Base-by-base conservation (phyloP, 2,329 filamentous ascomycete genomes). In the Penicillium sp. region DNA sequence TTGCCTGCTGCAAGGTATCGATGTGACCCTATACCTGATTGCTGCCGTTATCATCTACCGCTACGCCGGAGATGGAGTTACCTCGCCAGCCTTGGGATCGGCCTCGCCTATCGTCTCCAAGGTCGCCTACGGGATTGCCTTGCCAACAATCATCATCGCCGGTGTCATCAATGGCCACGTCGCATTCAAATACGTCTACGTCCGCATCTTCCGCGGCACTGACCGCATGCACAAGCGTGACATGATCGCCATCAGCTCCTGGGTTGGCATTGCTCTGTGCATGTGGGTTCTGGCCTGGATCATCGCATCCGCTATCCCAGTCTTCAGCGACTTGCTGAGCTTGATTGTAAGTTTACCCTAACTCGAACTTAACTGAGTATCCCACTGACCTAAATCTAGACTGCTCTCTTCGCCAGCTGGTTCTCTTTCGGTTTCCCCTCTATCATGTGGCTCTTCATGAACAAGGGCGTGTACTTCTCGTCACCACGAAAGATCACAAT, bases 131-230 rank as follows among this genome's bases (percentile, higher is more conserved):
- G 86, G 85, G 23, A 77, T 90, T 56, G 87, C 87, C 0, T 78
- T 87, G 2, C 87, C 87, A 14, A 89, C 88, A 2, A 89, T 90
- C 55, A 76, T 90, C 46, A 83, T 90, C 48, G 85, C 87, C 0
- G 88, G 87, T 51, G 86, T 89, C 6, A 87, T 90, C 59, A 86
- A 88, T 67, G 86, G 82, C 12, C 83, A 87, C 56, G 83, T 89
- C 2, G 85, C 85, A 2, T 79, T 79, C 52, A 88, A 88, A 66
- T 87, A 87, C 63, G 76, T 89, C 55, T 90, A 88, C 65, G 74
- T 84, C 3, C 82, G 87, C 27, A 68, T 86, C 7, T 89, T 88
- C 75, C 75, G 79, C 20, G 81, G 82, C 56, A 85, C 82, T 7
- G 79, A 83, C 63, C 80, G 82, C 62, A 75, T 83, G 70, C 75